phyloP scores from a whole-genome alignment of 768 basidiomycete genomes.

The Pisolithus tinctorius region DNA sequence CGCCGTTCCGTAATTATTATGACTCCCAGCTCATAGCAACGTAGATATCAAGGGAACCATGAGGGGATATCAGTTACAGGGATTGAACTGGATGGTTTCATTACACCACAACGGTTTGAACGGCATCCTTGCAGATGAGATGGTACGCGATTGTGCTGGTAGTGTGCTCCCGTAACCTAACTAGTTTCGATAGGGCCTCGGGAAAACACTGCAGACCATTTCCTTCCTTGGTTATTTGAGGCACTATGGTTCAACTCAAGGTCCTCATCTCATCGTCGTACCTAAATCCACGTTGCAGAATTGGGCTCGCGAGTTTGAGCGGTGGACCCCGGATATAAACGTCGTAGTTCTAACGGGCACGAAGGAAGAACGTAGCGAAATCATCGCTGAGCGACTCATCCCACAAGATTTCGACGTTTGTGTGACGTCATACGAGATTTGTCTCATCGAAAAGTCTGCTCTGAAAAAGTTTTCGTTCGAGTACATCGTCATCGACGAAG shows the following conservation, averaged over 20 bases:
- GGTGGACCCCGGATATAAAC: conserved; percentile 87
- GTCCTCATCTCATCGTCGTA: conserved; percentile 93
- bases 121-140: conserved; percentile 96
- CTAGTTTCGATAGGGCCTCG: conserved; percentile 61
- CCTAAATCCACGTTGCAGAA: conserved; percentile 99
- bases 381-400: conserved; percentile 74
- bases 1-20: conserved; percentile 9
- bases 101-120: conserved; percentile 95
- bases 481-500: conserved; percentile 98
- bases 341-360: conserved; percentile 76
- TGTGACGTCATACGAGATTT: conserved; percentile 96
- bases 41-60: conserved; percentile 84
- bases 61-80: conserved; percentile 93
- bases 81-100: conserved; percentile 95
- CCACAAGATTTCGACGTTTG: conserved; percentile 89
- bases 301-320: conserved; percentile 89
- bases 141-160: conserved; percentile 41
- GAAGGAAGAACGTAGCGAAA: conserved; percentile 81
- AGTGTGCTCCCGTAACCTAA: conserved; percentile 1
- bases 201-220: conserved; percentile 97
- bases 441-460: conserved; percentile 88
- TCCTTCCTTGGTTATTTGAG: conserved; percentile 95
- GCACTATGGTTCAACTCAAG: conserved; percentile 64
- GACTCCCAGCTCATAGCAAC: conserved; percentile 1
- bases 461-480: conserved; percentile 95